Evolutionary conservation across 257 asterid species (phyloP).

Genomic region (Nicotiana knightiana): DNA sequence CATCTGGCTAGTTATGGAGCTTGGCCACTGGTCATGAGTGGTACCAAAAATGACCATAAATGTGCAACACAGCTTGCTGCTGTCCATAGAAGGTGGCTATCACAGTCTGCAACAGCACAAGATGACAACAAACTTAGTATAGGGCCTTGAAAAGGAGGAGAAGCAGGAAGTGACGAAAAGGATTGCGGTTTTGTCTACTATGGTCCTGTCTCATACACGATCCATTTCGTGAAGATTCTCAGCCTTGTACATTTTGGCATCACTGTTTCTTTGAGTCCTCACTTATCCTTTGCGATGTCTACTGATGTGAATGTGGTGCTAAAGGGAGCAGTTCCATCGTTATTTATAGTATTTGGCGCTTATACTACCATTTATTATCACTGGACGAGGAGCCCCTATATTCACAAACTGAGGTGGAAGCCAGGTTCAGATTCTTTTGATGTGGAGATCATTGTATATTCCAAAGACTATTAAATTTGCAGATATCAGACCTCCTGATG

Average conservation of each 20-base stretch:
- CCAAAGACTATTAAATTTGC: slow-evolving; percentile 73
- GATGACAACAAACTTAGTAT: slow-evolving; percentile 51
- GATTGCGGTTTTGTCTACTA: slow-evolving; percentile 47
- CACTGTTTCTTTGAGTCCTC: too few species aligned
- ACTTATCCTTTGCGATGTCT: too few species aligned
- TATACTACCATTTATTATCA: slow-evolving; percentile 61
- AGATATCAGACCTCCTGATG: slow-evolving; percentile 56
- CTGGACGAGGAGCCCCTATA: slow-evolving; percentile 48
- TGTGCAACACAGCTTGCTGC: slow-evolving; percentile 16
- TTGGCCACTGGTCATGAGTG: slow-evolving; percentile 10
- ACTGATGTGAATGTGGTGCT: too few species aligned
- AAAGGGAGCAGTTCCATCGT: too few species aligned
- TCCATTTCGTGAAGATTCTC: slow-evolving; percentile 87
- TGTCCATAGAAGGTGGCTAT: slow-evolving; percentile 40
- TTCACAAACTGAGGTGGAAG: too few species aligned
- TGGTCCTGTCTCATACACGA: slow-evolving; percentile 80
- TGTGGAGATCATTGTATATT: slow-evolving; percentile 63
- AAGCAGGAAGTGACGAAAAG: slow-evolving; percentile 32
- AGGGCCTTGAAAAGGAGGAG: slow-evolving; percentile 49
- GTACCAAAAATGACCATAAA: slow-evolving; percentile 7
- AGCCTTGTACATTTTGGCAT: slow-evolving; percentile 82
- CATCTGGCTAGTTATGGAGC: slow-evolving; percentile 23
- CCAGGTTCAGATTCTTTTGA: slow-evolving; percentile 37
- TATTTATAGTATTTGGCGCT: slow-evolving; percentile 59
- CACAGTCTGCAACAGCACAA: slow-evolving; percentile 44